Conservation (phyloP, 176 grass and related monocot genomes). For the Chloris gayana region DNA sequence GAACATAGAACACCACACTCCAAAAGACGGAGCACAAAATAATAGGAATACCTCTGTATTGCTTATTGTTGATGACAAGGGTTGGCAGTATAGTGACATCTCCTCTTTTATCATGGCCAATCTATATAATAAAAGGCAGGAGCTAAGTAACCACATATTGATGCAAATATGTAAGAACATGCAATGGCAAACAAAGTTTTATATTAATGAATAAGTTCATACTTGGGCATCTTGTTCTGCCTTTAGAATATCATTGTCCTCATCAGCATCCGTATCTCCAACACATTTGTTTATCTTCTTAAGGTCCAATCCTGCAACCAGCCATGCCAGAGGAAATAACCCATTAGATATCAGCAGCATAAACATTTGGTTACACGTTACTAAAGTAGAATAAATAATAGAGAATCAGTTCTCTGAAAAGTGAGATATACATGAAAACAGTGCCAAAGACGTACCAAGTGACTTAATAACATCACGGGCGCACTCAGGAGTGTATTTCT, state of each 20-base stretch:
- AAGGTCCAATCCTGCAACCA: constrained; percentile 61
- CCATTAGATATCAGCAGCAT: not conserved
- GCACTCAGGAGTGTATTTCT: constrained; percentile 80
- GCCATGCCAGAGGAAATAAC: constrained; percentile 8
- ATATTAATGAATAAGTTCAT: constrained; percentile 13
- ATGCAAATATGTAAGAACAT: constrained; percentile 5
- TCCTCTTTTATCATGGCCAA: constrained; percentile 73
- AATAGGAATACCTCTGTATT: constrained; percentile 71
- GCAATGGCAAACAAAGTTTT: constrained; percentile 9
- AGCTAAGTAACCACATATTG: constrained; percentile 34
- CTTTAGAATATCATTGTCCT: constrained; percentile 79
- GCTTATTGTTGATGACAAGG: constrained; percentile 85
- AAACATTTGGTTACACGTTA: not conserved
- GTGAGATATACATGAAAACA: constrained; percentile 10
- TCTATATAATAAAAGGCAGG: constrained; percentile 44
- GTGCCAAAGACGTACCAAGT: constrained; percentile 59
- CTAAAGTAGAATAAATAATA: constrained; percentile 10
- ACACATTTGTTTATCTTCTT: constrained; percentile 75
- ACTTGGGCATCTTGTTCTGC: constrained; percentile 90
- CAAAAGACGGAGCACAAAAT: constrained; percentile 25
- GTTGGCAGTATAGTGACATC: constrained; percentile 95
- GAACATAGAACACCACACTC: not conserved
- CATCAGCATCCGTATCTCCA: constrained; percentile 73
- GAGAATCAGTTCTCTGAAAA: not conserved
- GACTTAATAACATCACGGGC: constrained; percentile 69